Evolutionary conservation across 352 stramenopile species (phyloP), one percentile per base, ranked within the genome.

Genomic region (Pythium aristosporum): DNA sequence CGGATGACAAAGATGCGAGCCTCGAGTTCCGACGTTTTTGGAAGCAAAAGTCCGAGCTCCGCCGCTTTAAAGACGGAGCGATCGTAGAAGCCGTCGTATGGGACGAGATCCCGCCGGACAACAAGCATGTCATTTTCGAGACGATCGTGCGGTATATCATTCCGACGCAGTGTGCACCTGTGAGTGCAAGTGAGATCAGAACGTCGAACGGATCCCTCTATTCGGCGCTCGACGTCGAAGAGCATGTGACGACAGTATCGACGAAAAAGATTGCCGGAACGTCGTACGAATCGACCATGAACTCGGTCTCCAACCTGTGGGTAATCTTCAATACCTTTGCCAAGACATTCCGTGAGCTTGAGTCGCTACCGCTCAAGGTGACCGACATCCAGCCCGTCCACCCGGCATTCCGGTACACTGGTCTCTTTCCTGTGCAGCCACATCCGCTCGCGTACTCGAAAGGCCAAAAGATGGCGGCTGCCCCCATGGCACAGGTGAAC

Each of bases 41-140:
- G 92, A 89, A 88, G 16, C 67, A 74, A 34, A 93, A 94, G 64
- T 86, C 87, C 0, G 89, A 98, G 65, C 63, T 98, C 34, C 87
- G 91, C 53, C 85, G 90, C 12, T 97, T 97, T 67, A 95, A 95
- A 58, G 89, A 97, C 57, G 89, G 90, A 6, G 76, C 89, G 21
- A 97, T 97, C 50, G 63, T 96, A 12, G 90, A 97, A 61, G 85
- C 89, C 2, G 83, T 97, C 5, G 88, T 97, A 15, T 97, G 90
- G 90, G 85, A 93, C 61, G 85, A 89, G 1, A 80, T 91, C 48
- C 66, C 74, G 44, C 57, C 79, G 7, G 81, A 92, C 50, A 85
- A 79, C 39, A 87, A 88, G 58, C 82, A 93, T 57, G 65, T 77
- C 18, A 72, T 96, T 23, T 62, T 94, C 8, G 83, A 91, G 46